Conservation (phyloP, 177 flowering plant species). For the Tripterygium wilfordii region DNA sequence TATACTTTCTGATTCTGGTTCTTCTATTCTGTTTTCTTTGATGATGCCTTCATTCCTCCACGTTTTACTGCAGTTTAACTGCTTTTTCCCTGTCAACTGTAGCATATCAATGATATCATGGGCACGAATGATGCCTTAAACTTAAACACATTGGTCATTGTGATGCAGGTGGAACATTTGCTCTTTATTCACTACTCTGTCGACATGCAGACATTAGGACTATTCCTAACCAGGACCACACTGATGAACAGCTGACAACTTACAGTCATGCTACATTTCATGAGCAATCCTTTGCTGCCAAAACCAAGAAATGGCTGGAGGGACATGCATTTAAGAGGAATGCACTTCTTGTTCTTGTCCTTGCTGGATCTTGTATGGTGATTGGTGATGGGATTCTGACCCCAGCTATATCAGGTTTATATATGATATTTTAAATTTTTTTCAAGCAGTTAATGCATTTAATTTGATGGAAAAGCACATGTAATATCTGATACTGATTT, state of each 20-base stretch:
- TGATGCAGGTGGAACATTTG: constrained; percentile 87
- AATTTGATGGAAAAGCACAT: too few species aligned
- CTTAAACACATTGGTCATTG: background rate
- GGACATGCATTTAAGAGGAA: constrained; percentile 37
- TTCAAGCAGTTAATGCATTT: too few species aligned
- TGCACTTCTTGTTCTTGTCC: constrained; percentile 70
- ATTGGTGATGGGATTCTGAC: constrained; percentile 98
- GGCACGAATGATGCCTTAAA: background rate
- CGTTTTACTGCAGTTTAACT: too few species aligned
- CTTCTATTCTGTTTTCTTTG: too few species aligned
- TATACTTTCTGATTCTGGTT: too few species aligned
- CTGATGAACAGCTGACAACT: constrained; percentile 87
- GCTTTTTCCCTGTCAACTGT: too few species aligned
- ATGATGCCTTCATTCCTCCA: too few species aligned
- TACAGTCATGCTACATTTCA: constrained; percentile 58
- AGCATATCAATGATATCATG: too few species aligned
- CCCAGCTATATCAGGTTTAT: constrained; percentile 86
- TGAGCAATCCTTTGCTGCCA: constrained; percentile 80
- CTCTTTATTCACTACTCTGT: constrained; percentile 86
- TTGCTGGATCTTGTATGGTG: constrained; percentile 88
- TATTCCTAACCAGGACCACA: constrained; percentile 80
- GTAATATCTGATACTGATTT: too few species aligned
- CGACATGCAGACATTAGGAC: constrained; percentile 76
- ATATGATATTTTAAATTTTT: too few species aligned
- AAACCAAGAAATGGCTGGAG: constrained; percentile 85